These are phyloP conservation scores for Austroboletus niveus DNA, from an alignment of 1,284 basidiomycete species.

Conservation along the genomic window DNA sequence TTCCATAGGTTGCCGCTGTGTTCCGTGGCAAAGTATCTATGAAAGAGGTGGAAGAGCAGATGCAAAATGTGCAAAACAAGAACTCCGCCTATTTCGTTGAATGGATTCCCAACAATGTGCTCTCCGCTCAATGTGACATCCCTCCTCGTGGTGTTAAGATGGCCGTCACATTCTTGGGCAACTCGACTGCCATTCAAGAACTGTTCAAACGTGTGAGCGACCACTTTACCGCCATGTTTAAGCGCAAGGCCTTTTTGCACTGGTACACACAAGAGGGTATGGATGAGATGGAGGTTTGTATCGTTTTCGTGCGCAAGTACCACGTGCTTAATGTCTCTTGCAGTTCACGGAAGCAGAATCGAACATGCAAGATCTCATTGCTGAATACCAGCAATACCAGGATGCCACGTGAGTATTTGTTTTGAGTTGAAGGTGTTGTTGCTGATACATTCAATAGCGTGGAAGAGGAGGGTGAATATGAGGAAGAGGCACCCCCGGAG, in stretches of 20 bases:
- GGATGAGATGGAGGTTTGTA: slow-evolving; percentile 92
- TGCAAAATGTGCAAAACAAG: slow-evolving; percentile 97
- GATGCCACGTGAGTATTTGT: slow-evolving; percentile 74
- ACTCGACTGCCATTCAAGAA: slow-evolving; percentile 96
- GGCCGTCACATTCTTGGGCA: slow-evolving; percentile 96
- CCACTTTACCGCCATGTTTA: slow-evolving; percentile 99
- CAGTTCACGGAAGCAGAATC: slow-evolving; percentile 94
- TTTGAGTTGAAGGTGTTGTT: not conserved
- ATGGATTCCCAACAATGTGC: slow-evolving; percentile 98
- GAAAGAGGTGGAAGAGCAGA: slow-evolving; percentile 98
- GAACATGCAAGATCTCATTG: slow-evolving; percentile 94
- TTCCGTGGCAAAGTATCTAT: slow-evolving; percentile 99
- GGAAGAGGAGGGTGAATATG: slow-evolving; percentile 82
- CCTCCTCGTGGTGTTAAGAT: slow-evolving; percentile 92
- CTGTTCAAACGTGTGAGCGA: slow-evolving; percentile 97
- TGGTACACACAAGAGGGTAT: slow-evolving; percentile 99
- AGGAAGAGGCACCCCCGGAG: slow-evolving; percentile 63
- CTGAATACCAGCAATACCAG: slow-evolving; percentile 97
- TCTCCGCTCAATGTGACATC: slow-evolving; percentile 95
- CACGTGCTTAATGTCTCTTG: slow-evolving; percentile 21
- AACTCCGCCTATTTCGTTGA: slow-evolving; percentile 98
- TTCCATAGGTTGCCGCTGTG: slow-evolving; percentile 81
- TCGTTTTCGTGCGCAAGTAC: not conserved
- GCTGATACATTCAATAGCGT: slow-evolving; percentile 40
- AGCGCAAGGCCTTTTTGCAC: slow-evolving; percentile 98